A percentile compares a stretch with the other conserved stretches of the same genome.
phyloP scores from a whole-genome alignment of 73 alveolate species.

The Paramecium caudatum region DNA sequence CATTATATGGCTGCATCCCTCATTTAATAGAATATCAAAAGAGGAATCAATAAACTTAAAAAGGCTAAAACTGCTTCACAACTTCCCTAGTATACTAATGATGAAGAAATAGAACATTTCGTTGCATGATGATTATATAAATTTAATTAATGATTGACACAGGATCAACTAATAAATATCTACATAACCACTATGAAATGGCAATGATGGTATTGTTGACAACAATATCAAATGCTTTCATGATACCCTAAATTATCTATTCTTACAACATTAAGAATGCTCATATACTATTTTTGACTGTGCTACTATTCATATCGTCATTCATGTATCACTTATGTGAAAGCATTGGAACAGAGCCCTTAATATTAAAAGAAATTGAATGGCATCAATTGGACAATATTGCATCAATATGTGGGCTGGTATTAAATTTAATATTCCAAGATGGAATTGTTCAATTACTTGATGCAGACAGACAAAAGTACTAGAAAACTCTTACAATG shows the following conservation, averaged over 20 bases:
- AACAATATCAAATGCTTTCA: not conserved
- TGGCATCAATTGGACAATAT: slow-evolving; percentile 56
- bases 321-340: slow-evolving; percentile 56
- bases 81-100: slow-evolving; percentile 3
- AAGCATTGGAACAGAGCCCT: slow-evolving; percentile 38
- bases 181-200: slow-evolving; percentile 31
- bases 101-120: slow-evolving; percentile 56
- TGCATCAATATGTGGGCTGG: slow-evolving; percentile 57
- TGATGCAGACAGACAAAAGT: not conserved
- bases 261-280: not conserved
- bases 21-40: not conserved
- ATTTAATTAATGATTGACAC: slow-evolving; percentile 10
- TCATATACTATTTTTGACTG: not conserved
- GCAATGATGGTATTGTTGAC: not conserved
- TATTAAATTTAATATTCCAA: not conserved
- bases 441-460: slow-evolving; percentile 55
- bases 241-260: not conserved
- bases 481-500: not conserved
- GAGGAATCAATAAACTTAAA: not conserved
- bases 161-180: slow-evolving; percentile 19
- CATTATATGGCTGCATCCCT: slow-evolving; percentile 42
- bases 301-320: slow-evolving; percentile 1
- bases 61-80: not conserved
- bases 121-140: slow-evolving; percentile 61
- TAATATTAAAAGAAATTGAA: not conserved